Evolutionary conservation across 805 yeast genomes (phyloP).

Genomic region (Maudiozyma pseudohumilis): DNA sequence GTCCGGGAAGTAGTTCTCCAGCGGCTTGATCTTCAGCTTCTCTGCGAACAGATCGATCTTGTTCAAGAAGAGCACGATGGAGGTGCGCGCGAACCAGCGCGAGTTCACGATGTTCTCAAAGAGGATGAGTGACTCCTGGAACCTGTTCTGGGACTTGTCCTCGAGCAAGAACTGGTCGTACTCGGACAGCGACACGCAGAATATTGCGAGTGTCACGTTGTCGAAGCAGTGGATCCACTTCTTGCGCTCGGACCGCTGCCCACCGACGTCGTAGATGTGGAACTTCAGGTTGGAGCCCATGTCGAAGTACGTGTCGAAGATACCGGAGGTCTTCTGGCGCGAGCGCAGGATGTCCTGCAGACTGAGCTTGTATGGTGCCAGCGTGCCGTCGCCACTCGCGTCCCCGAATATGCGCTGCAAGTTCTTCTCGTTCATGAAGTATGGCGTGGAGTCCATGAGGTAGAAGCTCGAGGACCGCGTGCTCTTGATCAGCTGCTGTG

Average conservation of each 20-base stretch:
- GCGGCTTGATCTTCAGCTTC: conserved; percentile 70
- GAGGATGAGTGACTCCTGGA: conserved; percentile 71
- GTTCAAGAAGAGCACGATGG: conserved; percentile 77
- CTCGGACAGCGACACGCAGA: conserved; percentile 85
- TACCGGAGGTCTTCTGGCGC: conserved; percentile 87
- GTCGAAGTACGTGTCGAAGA: conserved; percentile 70
- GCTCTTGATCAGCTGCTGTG: conserved; percentile 42
- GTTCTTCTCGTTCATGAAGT: conserved; percentile 49
- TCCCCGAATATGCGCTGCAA: conserved; percentile 43
- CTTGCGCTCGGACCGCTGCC: conserved; percentile 89
- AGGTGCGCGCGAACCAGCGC: conserved; percentile 83
- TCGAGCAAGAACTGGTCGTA: conserved; percentile 82
- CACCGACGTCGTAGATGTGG: conserved; percentile 81
- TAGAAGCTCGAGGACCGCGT: conserved; percentile 63
- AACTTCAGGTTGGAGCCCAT: conserved; percentile 53
- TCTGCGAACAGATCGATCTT: conserved; percentile 86
- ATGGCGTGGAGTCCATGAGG: conserved; percentile 74
- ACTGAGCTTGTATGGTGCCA: conserved; percentile 68
- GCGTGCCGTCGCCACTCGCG: too few species aligned
- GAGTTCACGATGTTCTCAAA: conserved; percentile 89
- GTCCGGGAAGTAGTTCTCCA: conserved; percentile 79
- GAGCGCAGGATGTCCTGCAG: conserved; percentile 75
- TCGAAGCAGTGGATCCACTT: conserved; percentile 98
- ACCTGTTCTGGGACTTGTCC: conserved; percentile 62
- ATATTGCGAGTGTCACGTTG: conserved; percentile 79